A percentile compares a stretch with the other conserved stretches of the same genome.
These are phyloP conservation scores for Plasmodium ovale DNA, from an alignment of 169 alveolate species.

Conservation along the genomic window DNA sequence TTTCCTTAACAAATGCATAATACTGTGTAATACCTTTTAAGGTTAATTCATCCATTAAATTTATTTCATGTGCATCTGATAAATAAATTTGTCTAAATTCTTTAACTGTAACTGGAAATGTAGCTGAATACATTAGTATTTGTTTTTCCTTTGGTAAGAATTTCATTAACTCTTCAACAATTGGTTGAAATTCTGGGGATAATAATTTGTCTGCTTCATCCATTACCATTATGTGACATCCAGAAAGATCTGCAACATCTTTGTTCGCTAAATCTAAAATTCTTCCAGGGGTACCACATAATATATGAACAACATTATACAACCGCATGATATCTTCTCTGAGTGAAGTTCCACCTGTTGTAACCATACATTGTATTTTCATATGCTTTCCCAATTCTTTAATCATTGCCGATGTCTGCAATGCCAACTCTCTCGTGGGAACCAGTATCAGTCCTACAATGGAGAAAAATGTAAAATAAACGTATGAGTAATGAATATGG, in stretches of 20 bases:
- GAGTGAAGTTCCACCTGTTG: conserved; percentile 99
- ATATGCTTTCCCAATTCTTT: conserved; percentile 97
- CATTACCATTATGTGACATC: conserved; percentile 94
- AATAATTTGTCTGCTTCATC: conserved; percentile 99
- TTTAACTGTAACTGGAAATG: conserved; percentile 98
- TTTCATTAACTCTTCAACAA: conserved; percentile 95
- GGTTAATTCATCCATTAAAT: conserved; percentile 99
- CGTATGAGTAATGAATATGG: too few relatives aligned
- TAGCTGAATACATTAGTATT: conserved; percentile 98
- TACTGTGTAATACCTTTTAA: conserved; percentile 98
- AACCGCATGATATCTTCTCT: conserved; percentile 97
- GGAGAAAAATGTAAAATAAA: not conserved
- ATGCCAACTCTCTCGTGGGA: conserved; percentile 98
- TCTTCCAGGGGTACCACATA: conserved; percentile 99
- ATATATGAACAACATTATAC: conserved; percentile 95
- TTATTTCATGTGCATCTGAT: conserved; percentile 97
- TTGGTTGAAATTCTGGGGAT: conserved; percentile 97
- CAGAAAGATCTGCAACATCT: conserved; percentile 93
- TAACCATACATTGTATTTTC: conserved; percentile 98
- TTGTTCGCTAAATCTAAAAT: conserved; percentile 96
- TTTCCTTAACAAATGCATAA: conserved; percentile 98
- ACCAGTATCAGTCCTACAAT: conserved; percentile 94
- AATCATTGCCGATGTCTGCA: conserved; percentile 96
- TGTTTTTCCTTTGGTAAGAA: conserved; percentile 94
- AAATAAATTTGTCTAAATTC: conserved; percentile 95